Evolutionary conservation across 768 basidiomycete genomes (phyloP), one percentile per base, ranked within the genome.

Genomic region (Cytidiella melzeri): DNA sequence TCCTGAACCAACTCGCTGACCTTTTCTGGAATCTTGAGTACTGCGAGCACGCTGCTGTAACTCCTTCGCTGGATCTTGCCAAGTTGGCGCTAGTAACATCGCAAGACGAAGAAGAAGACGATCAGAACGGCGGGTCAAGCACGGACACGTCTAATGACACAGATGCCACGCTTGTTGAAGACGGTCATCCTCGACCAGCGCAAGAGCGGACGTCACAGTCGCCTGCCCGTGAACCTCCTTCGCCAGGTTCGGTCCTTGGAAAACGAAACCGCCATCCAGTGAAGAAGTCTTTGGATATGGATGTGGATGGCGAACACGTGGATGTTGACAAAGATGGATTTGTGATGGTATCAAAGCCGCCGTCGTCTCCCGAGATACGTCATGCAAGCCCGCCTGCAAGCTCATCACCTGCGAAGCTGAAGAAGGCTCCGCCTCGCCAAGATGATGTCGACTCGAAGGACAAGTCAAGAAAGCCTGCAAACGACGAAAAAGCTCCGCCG

Each of bases 51-150:
- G 67, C 81, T 4, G 75, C 91, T 12, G 81, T 96, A 15, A 91
- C 89, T 0, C 92, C 92, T 0, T 83, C 83, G 3, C 69, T 90
- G 40, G 90, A 95, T 57, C 74, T 96, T 18, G 92, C 92, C 5
- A 92, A 96, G 61, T 78, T 95, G 19, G 93, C 92, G 0, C 77
- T 96, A 18, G 84, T 94, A 27, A 92, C 92, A 4, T 87, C 88
- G 2, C 81, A 89, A 59, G 92, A 93, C 53, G 92, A 94, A 63
- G 87, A 90, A 64, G 88, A 90, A 53, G 88, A 87, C 52, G 86
- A 87, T 54, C 75, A 73, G 9, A 83, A 83, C 24, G 84, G 84
- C 52, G 78, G 77, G 55, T 75, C 81, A 48, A 81, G 80, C 48
- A 88, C 87, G 1, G 87, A 87, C 58, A 82, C 84, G 19, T 90